Percentiles rank a stretch among this genome's conserved stretches.
Conservation (phyloP, 257 asterid species). For the Solanum okadae region DNA sequence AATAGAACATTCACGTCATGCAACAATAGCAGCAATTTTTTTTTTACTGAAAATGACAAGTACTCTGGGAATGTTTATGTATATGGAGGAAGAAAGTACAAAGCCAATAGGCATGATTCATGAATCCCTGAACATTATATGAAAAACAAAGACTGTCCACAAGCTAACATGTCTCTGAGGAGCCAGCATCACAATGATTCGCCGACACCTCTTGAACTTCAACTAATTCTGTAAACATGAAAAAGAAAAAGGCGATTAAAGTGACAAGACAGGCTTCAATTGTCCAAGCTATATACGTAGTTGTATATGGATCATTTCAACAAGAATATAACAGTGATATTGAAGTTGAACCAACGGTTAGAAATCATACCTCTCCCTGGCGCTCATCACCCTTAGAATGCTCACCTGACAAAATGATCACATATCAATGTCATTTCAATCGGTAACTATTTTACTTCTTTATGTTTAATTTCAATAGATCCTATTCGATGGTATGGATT, state of each 20-base stretch:
- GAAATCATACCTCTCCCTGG: constrained; percentile 33
- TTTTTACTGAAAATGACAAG: background rate
- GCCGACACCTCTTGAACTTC: background rate
- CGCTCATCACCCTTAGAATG: constrained; percentile 39
- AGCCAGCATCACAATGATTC: constrained; percentile 4
- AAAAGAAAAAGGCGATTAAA: background rate
- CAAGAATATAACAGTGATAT: background rate
- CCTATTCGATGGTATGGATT: background rate
- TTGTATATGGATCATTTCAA: background rate
- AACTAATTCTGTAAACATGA: constrained; percentile 22
- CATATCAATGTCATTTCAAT: background rate
- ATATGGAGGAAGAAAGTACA: constrained; percentile 3
- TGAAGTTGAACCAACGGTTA: background rate
- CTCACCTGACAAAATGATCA: constrained; percentile 34
- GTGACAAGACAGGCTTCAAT: background rate
- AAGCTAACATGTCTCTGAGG: constrained; percentile 1
- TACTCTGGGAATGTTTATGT: background rate
- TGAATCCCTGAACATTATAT: constrained; percentile 8
- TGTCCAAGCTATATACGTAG: background rate
- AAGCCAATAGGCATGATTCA: constrained; percentile 5
- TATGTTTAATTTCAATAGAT: background rate
- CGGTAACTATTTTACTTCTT: background rate
- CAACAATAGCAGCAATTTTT: background rate
- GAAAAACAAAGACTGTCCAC: constrained; percentile 9
- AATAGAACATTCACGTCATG: background rate